Evolutionary conservation across 257 asterid species (phyloP).

Genomic region (Verbascum thapsus): DNA sequence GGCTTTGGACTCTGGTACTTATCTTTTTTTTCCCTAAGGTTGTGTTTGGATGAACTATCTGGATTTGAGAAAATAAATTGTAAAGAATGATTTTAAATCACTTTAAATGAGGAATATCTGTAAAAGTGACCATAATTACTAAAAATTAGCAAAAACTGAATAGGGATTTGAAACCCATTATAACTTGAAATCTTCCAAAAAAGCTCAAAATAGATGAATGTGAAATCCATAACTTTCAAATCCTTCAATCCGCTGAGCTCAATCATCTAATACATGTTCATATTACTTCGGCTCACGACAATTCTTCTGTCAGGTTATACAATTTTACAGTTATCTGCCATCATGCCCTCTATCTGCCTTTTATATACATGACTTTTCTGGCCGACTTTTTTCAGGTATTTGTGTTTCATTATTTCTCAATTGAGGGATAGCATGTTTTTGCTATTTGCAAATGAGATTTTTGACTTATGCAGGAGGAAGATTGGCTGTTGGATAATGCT

Average conservation of each 20-base stretch:
- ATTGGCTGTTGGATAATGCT: slow-evolving; percentile 85
- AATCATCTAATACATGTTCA: slow-evolving; percentile 5
- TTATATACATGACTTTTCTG: slow-evolving; percentile 61
- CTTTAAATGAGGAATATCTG: too few relatives aligned
- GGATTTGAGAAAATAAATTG: too few relatives aligned
- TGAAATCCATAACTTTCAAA: too few relatives aligned
- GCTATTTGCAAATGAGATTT: background rate
- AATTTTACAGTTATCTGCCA: slow-evolving; percentile 53
- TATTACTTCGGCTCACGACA: slow-evolving; percentile 17
- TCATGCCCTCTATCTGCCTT: slow-evolving; percentile 82
- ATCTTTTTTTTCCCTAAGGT: background rate
- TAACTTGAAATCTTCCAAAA: too few relatives aligned
- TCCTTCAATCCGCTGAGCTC: too few relatives aligned
- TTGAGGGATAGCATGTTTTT: slow-evolving; percentile 3
- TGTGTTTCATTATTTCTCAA: slow-evolving; percentile 2
- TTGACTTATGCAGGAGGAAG: slow-evolving; percentile 68
- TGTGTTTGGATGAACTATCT: too few relatives aligned
- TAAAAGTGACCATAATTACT: too few relatives aligned
- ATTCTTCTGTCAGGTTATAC: slow-evolving; percentile 60
- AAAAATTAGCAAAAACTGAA: too few relatives aligned
- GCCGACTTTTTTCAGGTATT: slow-evolving; percentile 88
- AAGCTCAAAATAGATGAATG: too few relatives aligned
- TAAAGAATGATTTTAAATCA: too few relatives aligned
- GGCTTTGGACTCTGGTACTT: slow-evolving; percentile 74
- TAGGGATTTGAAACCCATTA: too few relatives aligned